A percentile compares a stretch with the other conserved stretches of the same genome.
Evolutionary conservation across 1,284 basidiomycete genomes (phyloP).

Genomic region (Rhodotorula sp.): DNA sequence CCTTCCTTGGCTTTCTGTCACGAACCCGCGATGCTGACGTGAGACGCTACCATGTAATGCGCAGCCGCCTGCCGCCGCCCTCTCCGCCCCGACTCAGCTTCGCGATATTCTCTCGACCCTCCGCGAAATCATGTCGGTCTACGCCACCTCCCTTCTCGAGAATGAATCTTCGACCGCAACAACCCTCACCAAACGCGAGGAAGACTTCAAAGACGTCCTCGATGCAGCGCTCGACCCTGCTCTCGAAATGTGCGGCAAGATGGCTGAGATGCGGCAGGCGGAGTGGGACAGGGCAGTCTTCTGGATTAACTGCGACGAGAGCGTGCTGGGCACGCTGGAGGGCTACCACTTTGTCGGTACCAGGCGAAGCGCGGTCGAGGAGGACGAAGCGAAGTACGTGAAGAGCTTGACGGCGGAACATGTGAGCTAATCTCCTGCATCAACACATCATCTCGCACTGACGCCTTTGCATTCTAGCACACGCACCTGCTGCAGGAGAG

Average conservation of each 20-base stretch:
- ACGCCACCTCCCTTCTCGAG: conserved; percentile 70
- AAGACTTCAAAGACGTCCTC: conserved; percentile 68
- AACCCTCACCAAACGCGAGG: conserved; percentile 42
- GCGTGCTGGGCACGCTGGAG: conserved; percentile 61
- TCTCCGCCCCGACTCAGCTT: conserved; percentile 72
- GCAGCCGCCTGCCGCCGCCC: conserved; percentile 70
- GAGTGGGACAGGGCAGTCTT: conserved; percentile 77
- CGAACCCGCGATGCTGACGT: neutral
- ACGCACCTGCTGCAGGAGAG: conserved; percentile 67
- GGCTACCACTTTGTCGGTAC: conserved; percentile 61
- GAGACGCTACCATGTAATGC: neutral
- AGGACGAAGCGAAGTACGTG: conserved; percentile 64
- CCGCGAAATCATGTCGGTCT: conserved; percentile 81
- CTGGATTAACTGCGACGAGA: conserved; percentile 76
- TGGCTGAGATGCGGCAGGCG: conserved; percentile 59
- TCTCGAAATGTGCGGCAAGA: conserved; percentile 67
- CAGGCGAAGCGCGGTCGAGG: conserved; percentile 61
- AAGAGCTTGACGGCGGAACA: conserved; percentile 72
- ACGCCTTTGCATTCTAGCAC: conserved; percentile 56
- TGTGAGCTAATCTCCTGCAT: conserved; percentile 54
- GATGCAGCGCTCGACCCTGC: conserved; percentile 80
- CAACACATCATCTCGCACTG: neutral
- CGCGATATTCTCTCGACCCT: conserved; percentile 78
- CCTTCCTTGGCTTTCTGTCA: neutral
- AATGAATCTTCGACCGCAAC: conserved; percentile 49